Base-by-base conservation (phyloP, 106 monocot species). In the Narthecium ossifragum region DNA sequence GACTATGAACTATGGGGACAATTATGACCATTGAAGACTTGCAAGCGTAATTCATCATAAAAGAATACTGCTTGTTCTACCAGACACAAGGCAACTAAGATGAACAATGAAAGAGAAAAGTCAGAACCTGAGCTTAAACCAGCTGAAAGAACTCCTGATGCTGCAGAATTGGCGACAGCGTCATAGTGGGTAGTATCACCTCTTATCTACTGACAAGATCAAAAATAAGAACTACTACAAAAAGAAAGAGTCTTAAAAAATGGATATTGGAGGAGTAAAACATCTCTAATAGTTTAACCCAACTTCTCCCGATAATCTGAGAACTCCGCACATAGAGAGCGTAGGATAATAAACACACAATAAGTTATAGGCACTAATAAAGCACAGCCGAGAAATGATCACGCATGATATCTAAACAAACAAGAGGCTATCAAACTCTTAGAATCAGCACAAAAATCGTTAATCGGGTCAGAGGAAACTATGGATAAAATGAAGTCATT, bases 161-260 rank as follows among this genome's bases (percentile, higher is more conserved):
- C 91, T 55, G 84, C 80, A 51, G 98, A 91, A 77, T 99, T 99
- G 36, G 90, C 91, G 33, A 99, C 98, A 70, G 98, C 90, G 73
- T 99, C 98, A 71, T 99, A 99, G 51, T 99, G 98, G 30, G 84
- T 86, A 52, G 98, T 99, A 67, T 91, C 98, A 60, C 98, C 98
- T 85, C 86, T 87, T 47, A 99, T 75, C 98, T 99, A 53, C 70
- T 69, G 12, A 78, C 17, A 45, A 49, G 34, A 17, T 43, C 34
- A 46, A 58, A 68, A 27, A 20, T 21, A 3, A 5, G 3, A 26
- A 14, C 2, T 13, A 43, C 17, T 14, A n/a, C 33, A 13, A 48
- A 34, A 26, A 37, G 25, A 20, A 14, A 39, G 31, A 37, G 13
- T 39, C 5, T 38, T 11, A 25, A 31, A 7, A 29, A 27, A 51